Conservation (phyloP, 768 basidiomycete genomes). For the Hygrocybe coccinea region DNA sequence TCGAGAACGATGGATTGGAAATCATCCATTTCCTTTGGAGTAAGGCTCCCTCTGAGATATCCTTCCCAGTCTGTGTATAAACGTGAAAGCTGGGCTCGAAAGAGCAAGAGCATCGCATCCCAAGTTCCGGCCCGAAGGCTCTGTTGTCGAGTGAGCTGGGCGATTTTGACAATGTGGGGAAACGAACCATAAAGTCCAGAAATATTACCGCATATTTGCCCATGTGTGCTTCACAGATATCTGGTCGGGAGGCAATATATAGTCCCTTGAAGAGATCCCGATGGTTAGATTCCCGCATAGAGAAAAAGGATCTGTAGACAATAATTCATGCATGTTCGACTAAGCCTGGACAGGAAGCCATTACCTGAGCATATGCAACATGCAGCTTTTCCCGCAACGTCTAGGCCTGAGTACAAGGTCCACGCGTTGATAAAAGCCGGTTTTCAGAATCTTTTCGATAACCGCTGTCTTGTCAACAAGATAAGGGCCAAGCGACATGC, state of each 20-base stretch:
- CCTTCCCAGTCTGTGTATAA: constrained; percentile 11
- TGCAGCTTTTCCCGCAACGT: constrained; percentile 15
- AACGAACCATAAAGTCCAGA: constrained; percentile 14
- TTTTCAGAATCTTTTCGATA: constrained; percentile 15
- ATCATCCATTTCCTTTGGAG: constrained; percentile 7
- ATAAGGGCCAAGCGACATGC: constrained; percentile 9
- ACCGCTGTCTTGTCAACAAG: constrained; percentile 15
- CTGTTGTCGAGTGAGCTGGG: constrained; percentile 12
- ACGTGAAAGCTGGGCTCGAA: constrained; percentile 3
- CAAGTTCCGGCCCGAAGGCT: constrained; percentile 8
- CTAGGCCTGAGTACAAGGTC: constrained; percentile 15
- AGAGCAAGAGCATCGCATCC: constrained; percentile 12
- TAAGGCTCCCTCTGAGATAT: constrained; percentile 11
- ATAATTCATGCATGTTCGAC: constrained; percentile 1
- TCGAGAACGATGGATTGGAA: constrained; percentile 10
- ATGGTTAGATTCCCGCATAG: constrained; percentile 7
- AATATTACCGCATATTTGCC: constrained; percentile 16
- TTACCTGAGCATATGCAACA: constrained; percentile 17
- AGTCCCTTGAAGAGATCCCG: constrained; percentile 11
- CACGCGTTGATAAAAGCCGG: constrained; percentile 3
- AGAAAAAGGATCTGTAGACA: constrained; percentile 14
- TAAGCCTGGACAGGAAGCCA: background rate
- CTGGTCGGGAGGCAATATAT: constrained; percentile 11
- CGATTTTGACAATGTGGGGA: constrained; percentile 6
- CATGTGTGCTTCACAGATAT: constrained; percentile 15